Conservation (phyloP, 1,139 yeast genomes). For the Kurtzmaniella quercitrusa region DNA sequence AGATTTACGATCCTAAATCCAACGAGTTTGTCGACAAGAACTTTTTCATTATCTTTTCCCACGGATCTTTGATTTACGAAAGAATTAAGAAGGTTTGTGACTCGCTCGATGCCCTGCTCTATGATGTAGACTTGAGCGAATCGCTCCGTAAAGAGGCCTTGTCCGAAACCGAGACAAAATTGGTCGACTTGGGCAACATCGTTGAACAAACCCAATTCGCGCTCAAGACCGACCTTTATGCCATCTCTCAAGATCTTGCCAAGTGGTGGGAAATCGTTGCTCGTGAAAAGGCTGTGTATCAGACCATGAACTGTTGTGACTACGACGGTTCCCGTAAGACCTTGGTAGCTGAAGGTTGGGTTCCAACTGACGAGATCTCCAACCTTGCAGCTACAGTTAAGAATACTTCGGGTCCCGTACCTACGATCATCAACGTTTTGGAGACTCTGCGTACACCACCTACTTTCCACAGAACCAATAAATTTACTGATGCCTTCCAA, state of each 20-base stretch:
- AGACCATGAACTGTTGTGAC: conserved; percentile 63
- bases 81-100: conserved; percentile 43
- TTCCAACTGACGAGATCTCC: conserved; percentile 55
- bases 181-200: conserved; percentile 58
- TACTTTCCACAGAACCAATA: conserved; percentile 72
- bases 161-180: conserved; percentile 48
- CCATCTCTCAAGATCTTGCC: conserved; percentile 69
- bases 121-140: conserved; percentile 29
- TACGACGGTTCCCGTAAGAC: conserved; percentile 62
- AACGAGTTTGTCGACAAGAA: conserved; percentile 31
- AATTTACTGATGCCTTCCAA: conserved; percentile 75
- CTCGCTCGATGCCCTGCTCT: conserved; percentile 43
- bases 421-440: conserved; percentile 66
- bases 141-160: conserved; percentile 45
- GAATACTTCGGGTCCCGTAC: conserved; percentile 42
- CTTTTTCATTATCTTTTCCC: conserved; percentile 44
- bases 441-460: conserved; percentile 72
- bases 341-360: conserved; percentile 77
- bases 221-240: conserved; percentile 63
- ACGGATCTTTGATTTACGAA: conserved; percentile 38
- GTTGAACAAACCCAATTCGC: conserved; percentile 52
- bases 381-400: conserved; percentile 33
- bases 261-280: conserved; percentile 68
- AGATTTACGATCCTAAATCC: conserved; percentile 34
- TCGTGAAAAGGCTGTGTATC: conserved; percentile 67